A percentile compares a stretch with the other conserved stretches of the same genome.
Conservation (phyloP, 352 stramenopile genomes). For the Pythium folliculosum region DNA sequence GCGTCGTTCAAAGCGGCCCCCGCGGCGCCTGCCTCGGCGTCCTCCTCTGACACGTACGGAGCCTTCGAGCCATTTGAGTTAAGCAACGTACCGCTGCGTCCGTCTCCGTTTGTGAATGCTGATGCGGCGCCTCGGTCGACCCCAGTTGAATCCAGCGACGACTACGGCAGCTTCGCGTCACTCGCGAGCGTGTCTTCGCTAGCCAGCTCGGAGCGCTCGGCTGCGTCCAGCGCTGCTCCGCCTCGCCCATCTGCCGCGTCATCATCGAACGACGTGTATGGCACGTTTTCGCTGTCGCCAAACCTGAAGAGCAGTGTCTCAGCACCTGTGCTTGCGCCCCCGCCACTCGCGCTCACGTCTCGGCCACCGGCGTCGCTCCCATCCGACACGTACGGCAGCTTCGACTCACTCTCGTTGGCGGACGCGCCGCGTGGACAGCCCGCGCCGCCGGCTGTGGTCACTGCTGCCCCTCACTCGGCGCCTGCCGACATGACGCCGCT, state of each 20-base stretch:
- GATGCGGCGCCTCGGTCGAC: not conserved
- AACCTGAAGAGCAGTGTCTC: not conserved
- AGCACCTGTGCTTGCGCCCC: not conserved
- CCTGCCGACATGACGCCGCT: constrained; percentile 7
- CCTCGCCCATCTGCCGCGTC: not conserved
- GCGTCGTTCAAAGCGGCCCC: not conserved
- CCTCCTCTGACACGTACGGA: constrained; percentile 28
- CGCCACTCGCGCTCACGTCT: not conserved
- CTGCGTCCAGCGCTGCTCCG: not conserved
- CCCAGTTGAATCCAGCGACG: constrained; percentile 5
- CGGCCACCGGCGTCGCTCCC: constrained; percentile 9
- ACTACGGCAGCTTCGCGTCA: constrained; percentile 53
- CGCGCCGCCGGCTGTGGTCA: not conserved
- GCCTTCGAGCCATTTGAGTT: constrained; percentile 30
- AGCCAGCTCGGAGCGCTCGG: not conserved
- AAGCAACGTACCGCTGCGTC: not conserved
- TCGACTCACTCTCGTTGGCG: constrained; percentile 3
- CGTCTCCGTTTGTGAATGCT: not conserved
- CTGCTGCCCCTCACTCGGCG: constrained; percentile 3
- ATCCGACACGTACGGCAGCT: constrained; percentile 19
- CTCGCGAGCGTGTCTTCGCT: constrained; percentile 14
- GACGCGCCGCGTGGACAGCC: not conserved
- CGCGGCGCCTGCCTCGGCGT: not conserved
- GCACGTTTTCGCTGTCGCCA: constrained; percentile 19
- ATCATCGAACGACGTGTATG: constrained; percentile 19